phyloP scores from a whole-genome alignment of 2,329 filamentous ascomycete genomes.

The Sporothrix euskadiensis region DNA sequence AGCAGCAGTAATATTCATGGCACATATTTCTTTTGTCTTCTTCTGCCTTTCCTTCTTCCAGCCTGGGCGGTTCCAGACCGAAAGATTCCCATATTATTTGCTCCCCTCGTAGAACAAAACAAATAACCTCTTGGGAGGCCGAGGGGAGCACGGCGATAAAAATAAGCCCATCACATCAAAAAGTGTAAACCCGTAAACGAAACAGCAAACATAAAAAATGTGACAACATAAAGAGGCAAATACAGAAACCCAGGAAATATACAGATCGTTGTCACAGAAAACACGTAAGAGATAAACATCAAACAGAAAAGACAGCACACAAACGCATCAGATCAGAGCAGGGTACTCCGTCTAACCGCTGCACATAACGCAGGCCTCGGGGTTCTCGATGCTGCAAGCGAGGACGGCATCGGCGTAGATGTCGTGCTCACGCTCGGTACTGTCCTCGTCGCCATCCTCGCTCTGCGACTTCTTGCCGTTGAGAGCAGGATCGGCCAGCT shows the following conservation, averaged over 20 bases:
- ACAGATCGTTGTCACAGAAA: slow-evolving; percentile 11
- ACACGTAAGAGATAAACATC: background rate
- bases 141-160: slow-evolving; percentile 5
- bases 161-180: slow-evolving; percentile 11
- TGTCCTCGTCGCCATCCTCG: slow-evolving; percentile 72
- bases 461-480: slow-evolving; percentile 60
- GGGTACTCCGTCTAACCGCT: slow-evolving; percentile 64
- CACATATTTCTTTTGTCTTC: slow-evolving; percentile 3
- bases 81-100: slow-evolving; percentile 1
- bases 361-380: slow-evolving; percentile 95
- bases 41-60: background rate
- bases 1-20: background rate
- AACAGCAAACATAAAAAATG: background rate
- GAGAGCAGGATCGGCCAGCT: slow-evolving; percentile 58
- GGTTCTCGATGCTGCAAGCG: slow-evolving; percentile 96
- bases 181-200: background rate
- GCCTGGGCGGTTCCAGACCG: background rate
- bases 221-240: background rate
- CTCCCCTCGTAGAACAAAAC: background rate
- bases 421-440: slow-evolving; percentile 76
- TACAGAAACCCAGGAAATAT: slow-evolving; percentile 1
- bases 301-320: background rate
- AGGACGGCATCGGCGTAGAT: slow-evolving; percentile 94
- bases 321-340: background rate
- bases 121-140: slow-evolving; percentile 15